Base-by-base conservation (phyloP, 2,329 filamentous ascomycete genomes). In the Gliomastix tumulicola region DNA sequence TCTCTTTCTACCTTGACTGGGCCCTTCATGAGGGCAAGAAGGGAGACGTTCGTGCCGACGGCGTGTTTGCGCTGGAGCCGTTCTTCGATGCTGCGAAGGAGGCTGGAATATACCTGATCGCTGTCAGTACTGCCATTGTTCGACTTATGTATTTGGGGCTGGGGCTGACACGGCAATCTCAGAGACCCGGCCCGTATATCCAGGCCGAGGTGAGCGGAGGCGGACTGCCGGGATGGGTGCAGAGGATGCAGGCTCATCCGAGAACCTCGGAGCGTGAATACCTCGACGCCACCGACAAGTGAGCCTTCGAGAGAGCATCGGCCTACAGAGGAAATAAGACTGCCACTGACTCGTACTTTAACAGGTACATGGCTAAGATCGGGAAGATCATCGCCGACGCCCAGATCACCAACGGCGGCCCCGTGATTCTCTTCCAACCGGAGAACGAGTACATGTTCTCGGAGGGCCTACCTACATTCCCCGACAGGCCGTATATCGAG, bases 361-460 rank as follows among this genome's bases (percentile, higher is more conserved):
- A 8, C 13, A 71, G 68, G 44, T 84, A 84, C 46, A 68, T 74
- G 38, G 54, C 65, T 12, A 62, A 74, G 17, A 68, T 84, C 38
- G 72, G 69, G 17, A 64, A 66, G 16, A 73, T 75, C 12, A 76
- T 88, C 46, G 79, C 81, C 3, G 71, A 74, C 37, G 76, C 72
- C 3, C 82, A 87, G 48, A 86, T 88, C 49, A 87, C 82, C 1
- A 82, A 86, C 44, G 83, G 81, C 3, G 83, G 84, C 0, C 81
- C 82, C 0, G 67, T 87, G 21, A 82, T 87, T 37, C 61, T 86
- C 3, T 66, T 81, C 18, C 83, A 88, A 52, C 78, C 78, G 0
- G 83, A 88, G 50, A 88, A 88, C 43, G 83, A 88, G 49, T 86
- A 54, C 23, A 12, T 15, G 23, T 12, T 27, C 15, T 33, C n/a